Base-by-base conservation (phyloP, 2,329 filamentous ascomycete species). In the Bipolaris oryzae region DNA sequence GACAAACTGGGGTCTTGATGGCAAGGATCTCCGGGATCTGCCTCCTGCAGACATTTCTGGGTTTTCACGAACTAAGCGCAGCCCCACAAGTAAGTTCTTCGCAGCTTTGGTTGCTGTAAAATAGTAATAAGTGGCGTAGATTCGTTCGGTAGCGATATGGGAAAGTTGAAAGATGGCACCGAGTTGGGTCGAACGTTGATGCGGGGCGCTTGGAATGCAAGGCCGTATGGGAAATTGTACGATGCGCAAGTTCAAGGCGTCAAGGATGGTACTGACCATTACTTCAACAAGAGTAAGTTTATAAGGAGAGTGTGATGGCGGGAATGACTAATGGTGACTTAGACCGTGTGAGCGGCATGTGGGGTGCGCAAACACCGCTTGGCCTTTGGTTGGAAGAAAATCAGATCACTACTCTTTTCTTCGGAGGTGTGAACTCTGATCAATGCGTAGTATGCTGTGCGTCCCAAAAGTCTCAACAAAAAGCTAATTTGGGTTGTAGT, bases 401-500 rank as follows among this genome's bases (percentile, higher is more conserved):
- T 44, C 68, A 69, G 35, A 76, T 76, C 64, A 74, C 74, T 60
- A 76, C 74, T 3, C 62, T 74, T 41, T 66, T 77, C 31, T 76
- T 77, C 50, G 70, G 71, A 13, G 74, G 74, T 28, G 71, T 76
- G 44, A 76, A 77, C 64, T 74, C 74, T 31, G 74, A 76, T 57
- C 74, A 76, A 60, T 76, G 74, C 48, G 64, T 77, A 9, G 58
- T 61, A 18, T 43, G 37, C 43, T 34, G 4, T 52, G 18, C 5
- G 13, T 7, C 16, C 5, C 5, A 6, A 21, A 38, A 55, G 43
- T 57, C 43, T 48, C 54, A 50, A 46, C 4, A 35, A 2, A 44
- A 37, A 37, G 18, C 44, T 47, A 16, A 47, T 18, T 6, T 47
- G 31, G 5, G 31, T 11, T 7, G 5, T 16, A 47, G 44, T 47